phyloP scores from a whole-genome alignment of 1,139 yeast genomes.

The Candida labiduridarum region DNA sequence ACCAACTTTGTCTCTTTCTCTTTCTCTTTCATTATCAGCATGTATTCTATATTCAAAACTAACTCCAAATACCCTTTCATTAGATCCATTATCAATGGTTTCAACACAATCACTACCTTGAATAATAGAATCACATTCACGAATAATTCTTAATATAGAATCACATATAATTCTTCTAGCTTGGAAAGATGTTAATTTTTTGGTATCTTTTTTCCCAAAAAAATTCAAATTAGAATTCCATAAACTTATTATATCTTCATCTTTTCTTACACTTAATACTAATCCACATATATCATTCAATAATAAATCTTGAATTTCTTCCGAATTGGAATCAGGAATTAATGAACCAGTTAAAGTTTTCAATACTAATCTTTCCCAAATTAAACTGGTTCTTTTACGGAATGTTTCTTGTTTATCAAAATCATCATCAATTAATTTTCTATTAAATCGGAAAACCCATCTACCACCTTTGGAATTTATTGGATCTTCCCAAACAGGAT shows the following conservation, averaged over 20 bases:
- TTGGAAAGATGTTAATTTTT: constrained; percentile 45
- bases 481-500: constrained; percentile 77
- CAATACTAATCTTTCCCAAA: constrained; percentile 56
- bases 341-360: constrained; percentile 48
- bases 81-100: constrained; percentile 37
- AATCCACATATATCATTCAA: constrained; percentile 54
- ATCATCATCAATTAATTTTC: constrained; percentile 24
- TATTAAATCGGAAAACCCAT: constrained; percentile 59
- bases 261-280: constrained; percentile 52
- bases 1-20: neutral
- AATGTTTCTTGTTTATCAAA: constrained; percentile 17
- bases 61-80: constrained; percentile 48
- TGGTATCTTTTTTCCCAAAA: constrained; percentile 20
- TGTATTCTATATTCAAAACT: constrained; percentile 50
- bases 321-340: constrained; percentile 33
- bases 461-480: constrained; percentile 64
- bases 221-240: constrained; percentile 57
- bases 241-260: constrained; percentile 52
- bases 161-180: constrained; percentile 54
- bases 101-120: constrained; percentile 36
- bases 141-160: constrained; percentile 45
- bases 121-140: constrained; percentile 51
- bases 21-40: constrained; percentile 32
- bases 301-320: constrained; percentile 38
- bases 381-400: constrained; percentile 43